These are phyloP conservation scores for Hyphopichia khmerensis DNA, from an alignment of 1,139 yeast species.

Conservation along the genomic window DNA sequence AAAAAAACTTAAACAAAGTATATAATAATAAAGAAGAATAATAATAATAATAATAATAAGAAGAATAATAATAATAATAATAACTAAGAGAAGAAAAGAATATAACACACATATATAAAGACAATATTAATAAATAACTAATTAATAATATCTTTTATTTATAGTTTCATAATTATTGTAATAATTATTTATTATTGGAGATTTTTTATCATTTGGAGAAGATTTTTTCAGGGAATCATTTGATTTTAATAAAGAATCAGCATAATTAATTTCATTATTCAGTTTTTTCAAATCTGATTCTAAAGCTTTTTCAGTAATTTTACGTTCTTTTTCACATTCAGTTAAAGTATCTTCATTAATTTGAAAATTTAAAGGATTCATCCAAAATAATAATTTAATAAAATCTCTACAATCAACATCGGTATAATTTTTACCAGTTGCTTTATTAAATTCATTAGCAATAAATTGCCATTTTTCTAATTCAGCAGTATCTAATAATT, in stretches of 20 bases:
- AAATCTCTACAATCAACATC: slow-evolving; percentile 57
- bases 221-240: neutral
- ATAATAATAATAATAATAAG: neutral
- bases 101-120: neutral
- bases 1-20: no score
- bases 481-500: slow-evolving; percentile 65
- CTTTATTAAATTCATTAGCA: slow-evolving; percentile 58
- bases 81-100: neutral
- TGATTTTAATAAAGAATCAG: neutral
- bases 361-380: slow-evolving; percentile 59
- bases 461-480: slow-evolving; percentile 68
- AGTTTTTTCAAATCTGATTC: slow-evolving; percentile 16
- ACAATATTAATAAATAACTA: neutral
- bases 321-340: slow-evolving; percentile 39
- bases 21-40: no score
- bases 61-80: neutral
- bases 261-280: neutral
- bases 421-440: slow-evolving; percentile 55
- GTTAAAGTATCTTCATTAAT: slow-evolving; percentile 45
- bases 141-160: neutral
- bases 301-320: slow-evolving; percentile 35
- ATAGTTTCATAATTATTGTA: neutral
- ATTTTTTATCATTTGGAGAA: neutral
- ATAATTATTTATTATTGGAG: neutral
- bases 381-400: slow-evolving; percentile 52